These are phyloP conservation scores for Byssochlamys sp. DNA, from an alignment of 2,329 filamentous ascomycete species.

Conservation along the genomic window DNA sequence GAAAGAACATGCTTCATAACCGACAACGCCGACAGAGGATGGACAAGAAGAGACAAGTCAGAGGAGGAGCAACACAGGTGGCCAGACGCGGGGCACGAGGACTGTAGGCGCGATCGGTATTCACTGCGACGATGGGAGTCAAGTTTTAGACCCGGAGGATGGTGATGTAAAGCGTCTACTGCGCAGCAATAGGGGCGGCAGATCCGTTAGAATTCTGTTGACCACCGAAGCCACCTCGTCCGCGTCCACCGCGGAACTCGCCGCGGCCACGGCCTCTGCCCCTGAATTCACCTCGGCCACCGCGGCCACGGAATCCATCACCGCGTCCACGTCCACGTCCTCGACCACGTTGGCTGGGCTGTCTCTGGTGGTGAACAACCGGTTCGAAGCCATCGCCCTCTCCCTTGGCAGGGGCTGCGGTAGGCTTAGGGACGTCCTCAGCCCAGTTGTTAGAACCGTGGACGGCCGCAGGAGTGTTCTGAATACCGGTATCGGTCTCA, in stretches of 20 bases:
- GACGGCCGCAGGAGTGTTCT: conserved; percentile 50
- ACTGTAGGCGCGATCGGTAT: conserved; percentile 1
- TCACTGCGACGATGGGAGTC: background rate
- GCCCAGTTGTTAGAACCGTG: conserved; percentile 63
- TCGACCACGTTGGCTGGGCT: conserved; percentile 26
- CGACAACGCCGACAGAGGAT: conserved; percentile 21
- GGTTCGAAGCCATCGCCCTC: conserved; percentile 27
- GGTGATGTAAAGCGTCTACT: conserved; percentile 9
- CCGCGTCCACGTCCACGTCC: conserved; percentile 28
- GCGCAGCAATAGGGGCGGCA: conserved; percentile 10
- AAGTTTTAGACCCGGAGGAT: background rate
- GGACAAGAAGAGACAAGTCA: conserved; percentile 8
- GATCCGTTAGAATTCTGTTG: conserved; percentile 16
- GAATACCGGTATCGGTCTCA: conserved; percentile 61
- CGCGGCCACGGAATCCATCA: conserved; percentile 28
- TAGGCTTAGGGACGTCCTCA: conserved; percentile 60
- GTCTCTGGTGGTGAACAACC: conserved; percentile 24
- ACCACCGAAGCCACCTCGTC: conserved; percentile 19
- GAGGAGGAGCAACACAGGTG: conserved; percentile 1
- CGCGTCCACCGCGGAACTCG: conserved; percentile 22
- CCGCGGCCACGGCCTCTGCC: conserved; percentile 28
- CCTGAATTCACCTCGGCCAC: conserved; percentile 24
- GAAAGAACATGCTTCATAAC: conserved; percentile 28
- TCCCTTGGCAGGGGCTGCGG: conserved; percentile 20
- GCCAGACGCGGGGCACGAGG: conserved; percentile 2